Conservation (phyloP, 2,329 filamentous ascomycete species). For the Sordariomycetes sp. region DNA sequence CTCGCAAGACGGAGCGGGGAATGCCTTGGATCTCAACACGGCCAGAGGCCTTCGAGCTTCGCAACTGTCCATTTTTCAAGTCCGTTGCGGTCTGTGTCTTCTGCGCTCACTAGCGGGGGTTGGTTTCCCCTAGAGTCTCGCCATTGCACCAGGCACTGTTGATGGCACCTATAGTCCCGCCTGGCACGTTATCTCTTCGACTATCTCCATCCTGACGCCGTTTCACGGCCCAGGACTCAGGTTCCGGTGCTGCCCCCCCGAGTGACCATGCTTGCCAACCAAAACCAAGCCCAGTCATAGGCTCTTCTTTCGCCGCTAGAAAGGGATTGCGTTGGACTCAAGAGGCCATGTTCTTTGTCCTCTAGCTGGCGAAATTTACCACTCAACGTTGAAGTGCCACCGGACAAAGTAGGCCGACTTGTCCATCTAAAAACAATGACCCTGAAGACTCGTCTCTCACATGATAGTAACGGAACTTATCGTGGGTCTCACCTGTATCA, state of each 20-base stretch:
- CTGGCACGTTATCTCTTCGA: slow-evolving; percentile 26
- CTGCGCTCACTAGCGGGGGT: slow-evolving; percentile 44
- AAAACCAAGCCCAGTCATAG: slow-evolving; percentile 26
- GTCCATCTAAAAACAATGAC: not conserved
- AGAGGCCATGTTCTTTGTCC: slow-evolving; percentile 33
- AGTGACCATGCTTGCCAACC: slow-evolving; percentile 6
- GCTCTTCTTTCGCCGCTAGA: slow-evolving; percentile 29
- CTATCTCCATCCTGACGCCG: slow-evolving; percentile 33
- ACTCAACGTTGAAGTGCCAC: slow-evolving; percentile 30
- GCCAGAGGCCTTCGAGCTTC: too few species aligned
- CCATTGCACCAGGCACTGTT: slow-evolving; percentile 34
- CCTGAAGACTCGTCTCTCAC: slow-evolving; percentile 14
- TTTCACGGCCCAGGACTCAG: slow-evolving; percentile 39
- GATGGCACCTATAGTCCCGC: slow-evolving; percentile 30
- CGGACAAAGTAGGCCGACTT: slow-evolving; percentile 20
- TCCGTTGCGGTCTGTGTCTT: slow-evolving; percentile 24
- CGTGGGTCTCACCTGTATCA: slow-evolving; percentile 38
- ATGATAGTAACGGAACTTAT: slow-evolving; percentile 53
- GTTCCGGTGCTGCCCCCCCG: slow-evolving; percentile 16
- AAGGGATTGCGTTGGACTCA: slow-evolving; percentile 41
- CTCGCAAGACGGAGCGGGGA: too few species aligned
- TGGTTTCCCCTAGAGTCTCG: slow-evolving; percentile 31
- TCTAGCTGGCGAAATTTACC: slow-evolving; percentile 41
- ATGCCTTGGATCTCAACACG: too few species aligned
- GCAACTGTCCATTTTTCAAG: too few species aligned